Evolutionary conservation across 148 eudicot species (phyloP).

Genomic region (Rhododendron kiyosumense): DNA sequence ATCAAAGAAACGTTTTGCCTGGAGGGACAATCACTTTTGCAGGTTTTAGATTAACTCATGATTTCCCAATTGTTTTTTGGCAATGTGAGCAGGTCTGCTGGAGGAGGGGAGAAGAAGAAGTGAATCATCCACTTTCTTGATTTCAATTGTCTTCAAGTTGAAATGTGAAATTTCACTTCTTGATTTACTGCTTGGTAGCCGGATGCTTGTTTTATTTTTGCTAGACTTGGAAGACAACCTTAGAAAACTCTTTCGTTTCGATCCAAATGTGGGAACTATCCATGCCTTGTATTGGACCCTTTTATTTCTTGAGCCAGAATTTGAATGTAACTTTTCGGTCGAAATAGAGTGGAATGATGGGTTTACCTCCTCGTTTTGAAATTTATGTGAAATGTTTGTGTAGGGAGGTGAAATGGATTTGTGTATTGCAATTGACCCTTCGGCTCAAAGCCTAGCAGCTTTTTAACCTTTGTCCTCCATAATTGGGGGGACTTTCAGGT

Average conservation of each 20-base stretch:
- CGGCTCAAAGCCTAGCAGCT: not conserved
- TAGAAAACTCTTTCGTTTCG: not conserved
- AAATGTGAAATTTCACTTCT: not conserved
- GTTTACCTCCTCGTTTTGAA: not conserved
- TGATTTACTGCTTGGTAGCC: not conserved
- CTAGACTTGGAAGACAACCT: not conserved
- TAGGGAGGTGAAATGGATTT: not conserved
- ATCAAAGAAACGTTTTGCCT: not conserved
- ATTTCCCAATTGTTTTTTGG: not conserved
- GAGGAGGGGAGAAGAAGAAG: slow-evolving; percentile 31
- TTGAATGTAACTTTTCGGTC: not conserved
- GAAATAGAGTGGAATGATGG: not conserved
- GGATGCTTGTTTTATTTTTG: not conserved
- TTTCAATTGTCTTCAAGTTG: not conserved
- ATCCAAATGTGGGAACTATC: not conserved
- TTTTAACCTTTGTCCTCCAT: not conserved
- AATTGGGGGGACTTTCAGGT: not conserved
- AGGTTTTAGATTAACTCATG: not conserved
- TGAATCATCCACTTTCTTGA: slow-evolving; percentile 4
- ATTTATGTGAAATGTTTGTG: not conserved
- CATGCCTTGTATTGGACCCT: not conserved
- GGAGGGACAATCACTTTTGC: not conserved
- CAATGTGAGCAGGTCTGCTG: slow-evolving; percentile 17
- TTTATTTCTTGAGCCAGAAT: not conserved
- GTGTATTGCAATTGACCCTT: not conserved